Evolutionary conservation across 2,329 filamentous ascomycete genomes (phyloP), one percentile per base, ranked within the genome.

Genomic region (Trichoderma harzianum): DNA sequence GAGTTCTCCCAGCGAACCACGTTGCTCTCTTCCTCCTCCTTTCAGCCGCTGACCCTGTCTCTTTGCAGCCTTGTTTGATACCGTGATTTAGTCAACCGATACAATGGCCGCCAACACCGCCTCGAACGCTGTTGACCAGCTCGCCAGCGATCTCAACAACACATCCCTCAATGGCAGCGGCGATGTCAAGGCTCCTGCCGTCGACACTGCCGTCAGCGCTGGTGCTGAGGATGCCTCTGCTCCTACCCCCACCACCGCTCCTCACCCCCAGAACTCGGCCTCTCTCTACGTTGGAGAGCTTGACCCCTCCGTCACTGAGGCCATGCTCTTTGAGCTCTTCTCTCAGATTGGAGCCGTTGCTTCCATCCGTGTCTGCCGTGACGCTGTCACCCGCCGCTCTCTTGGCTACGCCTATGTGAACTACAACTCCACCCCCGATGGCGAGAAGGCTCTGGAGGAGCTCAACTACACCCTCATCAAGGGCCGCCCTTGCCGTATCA

Each of bases 281-380:
- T 99, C 96, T 73, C 94, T 99, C 82, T 99, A 99, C 83, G 96
- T 99, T 77, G 96, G 96, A 83, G 96, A 99, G 88, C 94, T 99
- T 79, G 96, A 99, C 84, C 91, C 93, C 78, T 96, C 94, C 74
- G 96, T 99, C 83, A 99, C 96, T 76, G 96, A 99, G 89, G 96
- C 96, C 78, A 99, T 99, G 96, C 94, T 99, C 80, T 99, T 98
- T 85, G 96, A 99, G 90, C 93, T 99, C 75, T 99, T 99, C 90
- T 98, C 96, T 73, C 96, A 97, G 85, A 99, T 99, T 81, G 96
- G 96, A 78, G 95, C 97, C 80, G 96, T 99, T 79, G 96, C 96
- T 77, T 99, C 96, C 74, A 99, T 99, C 84, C 96, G 96, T 89
- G 96, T 99, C 83, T 99, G 96, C 90, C 96, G 96, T 86, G 96